phyloP scores from a whole-genome alignment of 192 early-diverging fungal species.

The Diversispora eburnea region DNA sequence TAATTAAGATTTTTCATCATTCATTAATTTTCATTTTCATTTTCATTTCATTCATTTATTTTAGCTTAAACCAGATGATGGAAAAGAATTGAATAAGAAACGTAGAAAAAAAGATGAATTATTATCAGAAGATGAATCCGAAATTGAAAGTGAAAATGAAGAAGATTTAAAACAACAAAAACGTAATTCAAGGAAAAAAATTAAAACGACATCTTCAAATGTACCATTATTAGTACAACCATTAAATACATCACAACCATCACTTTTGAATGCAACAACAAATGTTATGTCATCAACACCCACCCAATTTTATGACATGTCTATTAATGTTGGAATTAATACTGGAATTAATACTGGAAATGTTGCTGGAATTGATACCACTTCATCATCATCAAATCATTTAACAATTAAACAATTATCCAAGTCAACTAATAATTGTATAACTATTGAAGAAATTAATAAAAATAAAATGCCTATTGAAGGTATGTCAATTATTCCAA shows the following conservation, averaged over 20 bases:
- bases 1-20: not conserved
- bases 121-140: constrained; percentile 48
- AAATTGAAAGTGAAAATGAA: constrained; percentile 34
- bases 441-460: constrained; percentile 25
- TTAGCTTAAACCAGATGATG: constrained; percentile 8
- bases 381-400: not conserved
- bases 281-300: too few relatives aligned
- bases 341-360: too few relatives aligned
- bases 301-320: too few relatives aligned
- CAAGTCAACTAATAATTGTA: not conserved
- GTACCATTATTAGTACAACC: not conserved
- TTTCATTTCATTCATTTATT: not conserved
- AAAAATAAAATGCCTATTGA: constrained; percentile 21
- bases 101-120: constrained; percentile 36
- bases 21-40: not conserved
- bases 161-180: not conserved
- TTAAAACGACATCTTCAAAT: not conserved
- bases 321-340: too few relatives aligned
- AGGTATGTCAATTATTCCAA: not conserved
- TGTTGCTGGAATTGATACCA: not conserved
- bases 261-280: too few relatives aligned
- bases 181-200: not conserved
- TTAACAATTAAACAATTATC: not conserved
- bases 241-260: too few relatives aligned
- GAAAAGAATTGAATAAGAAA: constrained; percentile 33